Evolutionary conservation across 805 yeast genomes (phyloP).

Genomic region (Candida easanensis): DNA sequence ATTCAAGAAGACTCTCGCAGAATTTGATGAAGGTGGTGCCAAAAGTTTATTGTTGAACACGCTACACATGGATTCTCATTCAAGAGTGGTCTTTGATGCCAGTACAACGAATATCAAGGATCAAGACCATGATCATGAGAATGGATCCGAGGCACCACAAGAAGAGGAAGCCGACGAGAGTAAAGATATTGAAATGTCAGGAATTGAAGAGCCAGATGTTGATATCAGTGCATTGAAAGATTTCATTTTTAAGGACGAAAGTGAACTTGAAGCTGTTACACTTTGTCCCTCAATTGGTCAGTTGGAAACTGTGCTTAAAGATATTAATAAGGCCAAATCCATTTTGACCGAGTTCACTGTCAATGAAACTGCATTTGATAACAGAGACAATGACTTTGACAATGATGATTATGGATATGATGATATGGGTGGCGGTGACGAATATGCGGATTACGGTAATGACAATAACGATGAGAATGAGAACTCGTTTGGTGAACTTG

Average conservation of each 20-base stretch:
- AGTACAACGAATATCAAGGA: conserved; percentile 23
- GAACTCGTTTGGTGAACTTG: conserved; percentile 18
- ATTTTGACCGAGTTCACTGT: conserved; percentile 11
- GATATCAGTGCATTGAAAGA: conserved; percentile 25
- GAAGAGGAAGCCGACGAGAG: conserved; percentile 28
- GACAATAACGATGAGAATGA: conserved; percentile 18
- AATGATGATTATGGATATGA: conserved; percentile 61
- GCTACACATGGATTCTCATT: conserved; percentile 48
- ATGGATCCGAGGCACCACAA: conserved; percentile 4
- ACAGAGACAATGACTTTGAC: not conserved
- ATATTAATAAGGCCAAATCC: conserved; percentile 35
- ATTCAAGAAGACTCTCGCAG: conserved; percentile 70
- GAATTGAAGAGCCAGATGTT: conserved; percentile 19
- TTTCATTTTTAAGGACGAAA: conserved; percentile 30
- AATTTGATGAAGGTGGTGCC: conserved; percentile 83
- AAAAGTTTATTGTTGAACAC: conserved; percentile 66
- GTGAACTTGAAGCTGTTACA: conserved; percentile 29
- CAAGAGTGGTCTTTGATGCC: conserved; percentile 68
- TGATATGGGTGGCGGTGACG: conserved; percentile 63
- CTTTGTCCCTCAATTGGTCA: conserved; percentile 68
- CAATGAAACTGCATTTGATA: conserved; percentile 1
- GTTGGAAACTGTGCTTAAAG: conserved; percentile 42
- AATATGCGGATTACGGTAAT: conserved; percentile 21
- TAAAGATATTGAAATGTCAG: conserved; percentile 23
- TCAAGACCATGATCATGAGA: conserved; percentile 9